A percentile compares a stretch with the other conserved stretches of the same genome.
Conservation (phyloP, 164 flowering plant genomes). For the Euptelea pleiosperma region DNA sequence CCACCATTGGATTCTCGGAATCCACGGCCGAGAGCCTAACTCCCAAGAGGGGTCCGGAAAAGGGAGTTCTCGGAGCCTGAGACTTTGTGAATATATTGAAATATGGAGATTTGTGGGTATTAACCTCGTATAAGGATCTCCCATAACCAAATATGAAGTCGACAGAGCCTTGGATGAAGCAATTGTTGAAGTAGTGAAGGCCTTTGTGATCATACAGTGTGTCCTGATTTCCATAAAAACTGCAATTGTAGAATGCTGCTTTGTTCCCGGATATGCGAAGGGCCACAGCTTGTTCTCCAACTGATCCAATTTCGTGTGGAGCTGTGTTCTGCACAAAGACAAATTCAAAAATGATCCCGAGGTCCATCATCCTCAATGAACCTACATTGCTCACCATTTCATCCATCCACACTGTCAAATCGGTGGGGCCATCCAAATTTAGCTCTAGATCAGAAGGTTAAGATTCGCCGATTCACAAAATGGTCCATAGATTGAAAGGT, state of each 20-base stretch:
- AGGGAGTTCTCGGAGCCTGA: too few species aligned
- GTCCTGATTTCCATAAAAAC: constrained; percentile 62
- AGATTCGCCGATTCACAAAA: too few species aligned
- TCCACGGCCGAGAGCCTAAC: too few species aligned
- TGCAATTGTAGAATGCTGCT: constrained; percentile 66
- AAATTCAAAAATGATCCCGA: not conserved
- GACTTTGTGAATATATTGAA: too few species aligned
- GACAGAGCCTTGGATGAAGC: constrained; percentile 76
- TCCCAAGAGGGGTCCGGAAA: too few species aligned
- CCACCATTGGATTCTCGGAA: too few species aligned
- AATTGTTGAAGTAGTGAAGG: constrained; percentile 60
- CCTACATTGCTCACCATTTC: too few species aligned
- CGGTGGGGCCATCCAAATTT: too few species aligned
- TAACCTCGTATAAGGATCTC: constrained; percentile 63
- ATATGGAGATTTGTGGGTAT: not conserved
- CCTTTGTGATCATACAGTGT: constrained; percentile 74
- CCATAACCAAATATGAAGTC: constrained; percentile 79
- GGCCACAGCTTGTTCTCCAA: constrained; percentile 64
- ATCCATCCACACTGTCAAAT: too few species aligned
- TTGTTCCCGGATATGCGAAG: constrained; percentile 58
- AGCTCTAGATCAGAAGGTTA: too few species aligned
- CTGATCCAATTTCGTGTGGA: constrained; percentile 36
- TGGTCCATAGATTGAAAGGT: too few species aligned
- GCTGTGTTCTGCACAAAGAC: constrained; percentile 49
- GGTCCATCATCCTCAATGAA: too few species aligned